Evolutionary conservation across 2,329 filamentous ascomycete genomes (phyloP), one percentile per base, ranked within the genome.

Genomic region (Aureobasidium sp.): DNA sequence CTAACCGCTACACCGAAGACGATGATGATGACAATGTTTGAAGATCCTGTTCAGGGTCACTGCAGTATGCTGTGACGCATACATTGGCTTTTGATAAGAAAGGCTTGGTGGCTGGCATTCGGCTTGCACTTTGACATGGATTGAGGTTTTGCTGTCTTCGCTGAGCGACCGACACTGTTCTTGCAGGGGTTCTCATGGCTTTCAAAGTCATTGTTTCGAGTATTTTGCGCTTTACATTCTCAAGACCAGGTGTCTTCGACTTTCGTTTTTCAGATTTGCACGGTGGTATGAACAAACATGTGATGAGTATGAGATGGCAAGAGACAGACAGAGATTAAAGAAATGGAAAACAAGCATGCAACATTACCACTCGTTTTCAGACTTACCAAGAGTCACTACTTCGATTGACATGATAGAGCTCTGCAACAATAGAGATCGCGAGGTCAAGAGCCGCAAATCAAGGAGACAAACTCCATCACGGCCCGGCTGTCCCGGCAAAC

Each of bases 391-490:
- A 48, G 7, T 17, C 27, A 29, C 14, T 27, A 6, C 24, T 47
- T 17, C 24, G 22, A 27, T 24, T 29, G 24, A 5, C 14, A 44
- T 22, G 19, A 12, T 19, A 14, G 3, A 44, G 11, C 19, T 7
- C 14, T 42, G 40, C 19, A 42, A 5, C n/a, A 15, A 27, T 24
- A 29, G 24, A 2, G 14, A 47, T 47, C 9, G 27, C 27, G 2
- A 19, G 5, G 29, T 29, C 45, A 35, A 33, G 47, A 22, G 47
- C 31, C 29, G 31, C 29, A 50, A 50, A 97, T 27, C 68, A 70
- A 54, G 72, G 70, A 27, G 68, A 69, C 31, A 69, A 63, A 60
- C n/a, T 52, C 11, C 33, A 15, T 31, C 14, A 29, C 49, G 49
- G 33, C 19, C 31, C 49, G 49, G 49, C 35, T 35, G 49, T 27